Base-by-base conservation (phyloP, 169 alveolate species). In the Cryptosporidium tyzzeri region DNA sequence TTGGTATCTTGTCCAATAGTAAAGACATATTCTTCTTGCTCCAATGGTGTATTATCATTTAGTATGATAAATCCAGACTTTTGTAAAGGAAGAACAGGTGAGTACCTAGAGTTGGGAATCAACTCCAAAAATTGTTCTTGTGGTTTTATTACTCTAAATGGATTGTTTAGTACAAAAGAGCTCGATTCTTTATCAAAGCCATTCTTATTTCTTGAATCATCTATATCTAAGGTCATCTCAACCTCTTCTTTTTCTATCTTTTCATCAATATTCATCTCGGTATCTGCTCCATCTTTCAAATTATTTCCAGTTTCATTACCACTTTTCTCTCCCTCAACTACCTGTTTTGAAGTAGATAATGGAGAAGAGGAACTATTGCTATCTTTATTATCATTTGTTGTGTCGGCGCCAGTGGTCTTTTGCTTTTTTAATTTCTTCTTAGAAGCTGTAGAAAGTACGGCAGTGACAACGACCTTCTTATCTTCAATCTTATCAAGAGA, bases 101-200 rank as follows among this genome's bases (percentile, higher is more conserved):
- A 84, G 87, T 92, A 98, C 86, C 98, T 93, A 68, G 93, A 85
- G 84, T 92, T 91, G 29, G 91, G 91, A 55, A 94, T 59, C 73
- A 95, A 94, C 61, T 80, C 80, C 41, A 97, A 93, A 61, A 87
- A 84, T 84, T 94, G 91, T 58, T 93, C 97, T 92, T 98, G 98
- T 71, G 86, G 93, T 50, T 96, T 96, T 26, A 98, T 84, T 35
- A 98, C 96, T 91, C 99, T 94, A 67, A 96, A 94, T 33, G 99
- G 99, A 87, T 98, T 98, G 51, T 92, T 92, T 70, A 96, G 59
- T 23, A 45, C 58, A 69, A 86, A 67, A 58, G 69, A 70, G 51
- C 74, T 70, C 51, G 37, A 26, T 26, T 80, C 44, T 44, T 91
- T 53, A 21, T 55, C 86, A 33, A 1, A 7, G 3, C 6, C 6